phyloP scores from a whole-genome alignment of 2,329 filamentous ascomycete species.

The Ophiostoma piceae region DNA sequence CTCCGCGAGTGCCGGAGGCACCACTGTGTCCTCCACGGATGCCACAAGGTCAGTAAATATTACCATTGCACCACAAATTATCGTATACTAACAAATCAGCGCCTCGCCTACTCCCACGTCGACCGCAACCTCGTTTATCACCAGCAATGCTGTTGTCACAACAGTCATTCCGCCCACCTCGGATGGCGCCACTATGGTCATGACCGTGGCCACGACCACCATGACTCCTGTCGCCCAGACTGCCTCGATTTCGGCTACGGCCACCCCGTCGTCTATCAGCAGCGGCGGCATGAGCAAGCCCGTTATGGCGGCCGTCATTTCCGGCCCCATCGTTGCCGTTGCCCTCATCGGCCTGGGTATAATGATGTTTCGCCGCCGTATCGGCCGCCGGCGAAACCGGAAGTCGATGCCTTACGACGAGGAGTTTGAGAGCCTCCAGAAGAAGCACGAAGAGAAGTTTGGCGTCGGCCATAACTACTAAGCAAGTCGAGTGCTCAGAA shows the following conservation, averaged over 20 bases:
- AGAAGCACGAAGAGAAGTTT: slow-evolving; percentile 30
- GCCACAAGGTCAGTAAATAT: slow-evolving; percentile 12
- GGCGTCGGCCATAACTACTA: slow-evolving; percentile 27
- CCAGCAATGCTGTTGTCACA: slow-evolving; percentile 20
- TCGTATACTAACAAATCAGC: neutral
- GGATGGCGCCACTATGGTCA: slow-evolving; percentile 2
- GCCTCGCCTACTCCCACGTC: slow-evolving; percentile 16
- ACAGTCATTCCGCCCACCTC: slow-evolving; percentile 13
- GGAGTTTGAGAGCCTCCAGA: slow-evolving; percentile 30
- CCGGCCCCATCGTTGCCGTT: slow-evolving; percentile 26
- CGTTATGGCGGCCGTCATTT: slow-evolving; percentile 26
- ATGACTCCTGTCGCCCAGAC: slow-evolving; percentile 6
- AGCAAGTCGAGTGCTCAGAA: neutral
- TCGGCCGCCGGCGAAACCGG: slow-evolving; percentile 17
- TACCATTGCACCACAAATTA: neutral
- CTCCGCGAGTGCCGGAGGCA: neutral
- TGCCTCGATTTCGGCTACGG: neutral
- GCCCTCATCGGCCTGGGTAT: slow-evolving; percentile 25
- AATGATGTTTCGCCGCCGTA: slow-evolving; percentile 24
- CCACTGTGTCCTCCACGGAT: neutral
- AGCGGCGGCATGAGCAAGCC: slow-evolving; percentile 22
- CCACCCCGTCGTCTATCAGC: neutral
- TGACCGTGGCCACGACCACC: slow-evolving; percentile 15
- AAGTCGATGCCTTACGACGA: slow-evolving; percentile 26
- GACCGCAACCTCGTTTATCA: slow-evolving; percentile 23